A percentile compares a stretch with the other conserved stretches of the same genome.
These are phyloP conservation scores for Calonectria montana DNA, from an alignment of 2,329 filamentous ascomycete genomes.

Conservation along the genomic window DNA sequence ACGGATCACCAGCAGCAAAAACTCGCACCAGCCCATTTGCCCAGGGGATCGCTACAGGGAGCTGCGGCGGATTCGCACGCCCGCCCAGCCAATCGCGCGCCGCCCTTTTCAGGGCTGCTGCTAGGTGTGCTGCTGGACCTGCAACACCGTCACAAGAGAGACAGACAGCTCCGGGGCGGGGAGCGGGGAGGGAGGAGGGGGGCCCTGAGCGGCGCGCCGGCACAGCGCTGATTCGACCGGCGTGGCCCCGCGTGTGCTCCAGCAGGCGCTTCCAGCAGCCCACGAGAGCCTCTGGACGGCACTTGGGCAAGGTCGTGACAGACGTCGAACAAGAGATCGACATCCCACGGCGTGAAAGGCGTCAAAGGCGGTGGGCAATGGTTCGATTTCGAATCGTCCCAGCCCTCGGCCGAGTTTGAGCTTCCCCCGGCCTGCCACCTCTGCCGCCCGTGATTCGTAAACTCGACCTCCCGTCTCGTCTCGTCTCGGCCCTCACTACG, in stretches of 20 bases:
- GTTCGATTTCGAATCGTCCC: slow-evolving; percentile 30
- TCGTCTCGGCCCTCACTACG: not conserved
- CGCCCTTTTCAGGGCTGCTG: too few species aligned
- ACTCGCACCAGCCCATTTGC: not conserved
- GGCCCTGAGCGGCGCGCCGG: not conserved
- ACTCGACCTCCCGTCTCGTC: not conserved
- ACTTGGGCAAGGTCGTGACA: not conserved
- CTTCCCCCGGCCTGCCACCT: not conserved
- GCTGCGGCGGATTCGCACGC: not conserved
- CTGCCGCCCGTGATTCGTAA: slow-evolving; percentile 5
- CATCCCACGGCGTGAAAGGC: slow-evolving; percentile 3
- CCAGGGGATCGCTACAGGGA: not conserved
- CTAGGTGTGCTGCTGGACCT: not conserved
- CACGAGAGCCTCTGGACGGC: not conserved
- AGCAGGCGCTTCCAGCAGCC: slow-evolving; percentile 7
- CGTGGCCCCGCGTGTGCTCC: not conserved
- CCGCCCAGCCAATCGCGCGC: slow-evolving; percentile 1
- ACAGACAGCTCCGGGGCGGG: slow-evolving; percentile 1
- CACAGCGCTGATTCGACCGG: slow-evolving; percentile 4
- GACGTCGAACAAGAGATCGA: slow-evolving; percentile 6
- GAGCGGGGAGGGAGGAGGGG: not conserved
- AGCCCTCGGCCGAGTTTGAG: slow-evolving; percentile 21
- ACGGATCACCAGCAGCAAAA: not conserved
- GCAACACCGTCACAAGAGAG: slow-evolving; percentile 6
- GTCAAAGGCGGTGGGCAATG: slow-evolving; percentile 26